Conservation (phyloP, 306 rosid genomes). For the Pterocarpus macrocarpus region DNA sequence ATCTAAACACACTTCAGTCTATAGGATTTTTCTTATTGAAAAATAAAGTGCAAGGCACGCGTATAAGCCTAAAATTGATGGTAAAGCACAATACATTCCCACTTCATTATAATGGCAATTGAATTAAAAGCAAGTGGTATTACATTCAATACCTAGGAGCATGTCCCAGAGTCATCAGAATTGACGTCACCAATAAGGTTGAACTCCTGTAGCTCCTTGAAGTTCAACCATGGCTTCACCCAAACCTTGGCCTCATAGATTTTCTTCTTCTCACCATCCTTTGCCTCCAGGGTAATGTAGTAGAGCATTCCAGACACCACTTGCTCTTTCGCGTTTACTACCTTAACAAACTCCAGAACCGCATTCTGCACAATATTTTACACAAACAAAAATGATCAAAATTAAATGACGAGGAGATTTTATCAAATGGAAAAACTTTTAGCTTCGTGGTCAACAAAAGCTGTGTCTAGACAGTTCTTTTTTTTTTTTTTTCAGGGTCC, state of each 20-base stretch:
- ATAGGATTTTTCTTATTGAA: no score
- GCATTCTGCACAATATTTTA: conserved; percentile 40
- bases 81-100: no score
- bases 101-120: no score
- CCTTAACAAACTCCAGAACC: conserved; percentile 41
- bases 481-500: no score
- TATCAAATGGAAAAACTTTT: not conserved
- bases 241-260: not conserved
- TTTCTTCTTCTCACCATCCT: conserved; percentile 41
- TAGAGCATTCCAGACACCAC: conserved; percentile 51
- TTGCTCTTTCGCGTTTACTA: conserved; percentile 40
- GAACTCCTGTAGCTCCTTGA: not conserved
- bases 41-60: no score
- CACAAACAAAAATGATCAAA: not conserved
- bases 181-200: not conserved
- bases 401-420: not conserved
- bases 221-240: not conserved
- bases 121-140: no score
- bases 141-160: no score
- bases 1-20: no score
- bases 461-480: not conserved
- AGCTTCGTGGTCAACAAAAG: not conserved
- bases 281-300: conserved; percentile 51
- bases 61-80: no score
- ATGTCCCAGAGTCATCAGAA: not conserved